phyloP scores from a whole-genome alignment of 1,139 yeast species.

The Candida pseudoviswanathii region DNA sequence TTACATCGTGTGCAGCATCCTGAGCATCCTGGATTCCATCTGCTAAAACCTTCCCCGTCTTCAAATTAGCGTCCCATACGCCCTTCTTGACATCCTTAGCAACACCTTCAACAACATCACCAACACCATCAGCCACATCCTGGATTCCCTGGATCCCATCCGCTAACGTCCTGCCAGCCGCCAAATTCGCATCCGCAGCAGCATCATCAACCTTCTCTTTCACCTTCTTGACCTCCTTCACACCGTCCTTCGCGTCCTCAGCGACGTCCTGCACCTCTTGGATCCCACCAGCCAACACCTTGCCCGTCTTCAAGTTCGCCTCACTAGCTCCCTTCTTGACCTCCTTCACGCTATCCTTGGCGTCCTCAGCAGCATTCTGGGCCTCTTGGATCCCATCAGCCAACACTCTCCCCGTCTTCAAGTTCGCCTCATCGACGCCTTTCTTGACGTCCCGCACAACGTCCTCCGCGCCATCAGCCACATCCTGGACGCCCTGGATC shows the following conservation, averaged over 20 bases:
- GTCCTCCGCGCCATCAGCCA: constrained; percentile 3
- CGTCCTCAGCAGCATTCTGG: constrained; percentile 6
- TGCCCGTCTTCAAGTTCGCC: constrained; percentile 10
- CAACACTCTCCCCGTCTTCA: constrained; percentile 9
- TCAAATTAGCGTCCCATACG: constrained; percentile 8
- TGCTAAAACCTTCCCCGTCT: constrained; percentile 11
- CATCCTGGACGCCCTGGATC: constrained; percentile 10
- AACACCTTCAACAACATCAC: constrained; percentile 21
- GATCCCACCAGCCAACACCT: constrained; percentile 9
- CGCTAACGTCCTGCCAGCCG: constrained; percentile 4
- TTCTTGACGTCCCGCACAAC: constrained; percentile 1
- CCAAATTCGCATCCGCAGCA: constrained; percentile 12
- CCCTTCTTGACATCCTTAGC: constrained; percentile 3
- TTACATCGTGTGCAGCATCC: not conserved
- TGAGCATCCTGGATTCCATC: constrained; percentile 27
- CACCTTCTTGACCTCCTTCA: not conserved
- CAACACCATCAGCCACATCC: constrained; percentile 11
- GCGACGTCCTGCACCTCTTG: constrained; percentile 10
- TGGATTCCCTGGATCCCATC: constrained; percentile 9
- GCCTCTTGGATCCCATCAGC: constrained; percentile 12
- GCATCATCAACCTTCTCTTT: constrained; percentile 7
- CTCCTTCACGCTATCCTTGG: constrained; percentile 2
- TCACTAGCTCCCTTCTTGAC: constrained; percentile 8
- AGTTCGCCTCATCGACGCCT: constrained; percentile 7
- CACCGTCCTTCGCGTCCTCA: not conserved